phyloP scores from a whole-genome alignment of 148 eudicot species.

The Rhododendron mucronatum region DNA sequence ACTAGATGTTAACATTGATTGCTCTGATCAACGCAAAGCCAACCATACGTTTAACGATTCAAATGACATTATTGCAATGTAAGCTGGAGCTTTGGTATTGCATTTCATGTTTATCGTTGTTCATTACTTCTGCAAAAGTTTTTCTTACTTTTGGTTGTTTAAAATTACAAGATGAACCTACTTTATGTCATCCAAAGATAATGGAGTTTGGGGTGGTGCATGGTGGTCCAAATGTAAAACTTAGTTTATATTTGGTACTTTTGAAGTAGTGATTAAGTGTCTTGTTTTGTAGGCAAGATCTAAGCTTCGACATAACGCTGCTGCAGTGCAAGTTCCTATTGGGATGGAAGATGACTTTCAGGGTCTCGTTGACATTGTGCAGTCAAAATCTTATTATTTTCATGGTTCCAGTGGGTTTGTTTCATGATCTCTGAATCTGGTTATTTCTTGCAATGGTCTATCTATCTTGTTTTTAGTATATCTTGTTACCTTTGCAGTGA shows the following conservation, averaged over 20 bases:
- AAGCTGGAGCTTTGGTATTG: neutral
- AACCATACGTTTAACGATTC: neutral
- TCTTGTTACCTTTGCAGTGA: constrained; percentile 45
- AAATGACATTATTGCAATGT: neutral
- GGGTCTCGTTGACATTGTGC: constrained; percentile 91
- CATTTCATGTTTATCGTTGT: neutral
- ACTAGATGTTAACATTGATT: too few relatives aligned
- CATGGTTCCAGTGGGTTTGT: constrained; percentile 86
- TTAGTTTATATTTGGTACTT: neutral
- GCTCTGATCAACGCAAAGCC: neutral
- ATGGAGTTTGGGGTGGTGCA: neutral
- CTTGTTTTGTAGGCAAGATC: constrained; percentile 56
- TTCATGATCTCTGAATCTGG: constrained; percentile 18
- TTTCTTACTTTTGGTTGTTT: neutral
- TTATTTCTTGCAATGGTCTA: neutral
- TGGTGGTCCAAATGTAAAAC: neutral
- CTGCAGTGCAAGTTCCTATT: constrained; percentile 94
- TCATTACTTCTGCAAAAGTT: neutral
- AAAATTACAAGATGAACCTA: neutral
- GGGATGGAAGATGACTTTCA: constrained; percentile 91
- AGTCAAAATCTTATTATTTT: constrained; percentile 72
- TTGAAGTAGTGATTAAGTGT: neutral
- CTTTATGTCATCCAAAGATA: neutral
- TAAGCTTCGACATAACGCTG: constrained; percentile 94
- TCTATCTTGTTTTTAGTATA: constrained; percentile 12